Conservation (phyloP, 345 rosid genomes). For the Citrus hindsii region DNA sequence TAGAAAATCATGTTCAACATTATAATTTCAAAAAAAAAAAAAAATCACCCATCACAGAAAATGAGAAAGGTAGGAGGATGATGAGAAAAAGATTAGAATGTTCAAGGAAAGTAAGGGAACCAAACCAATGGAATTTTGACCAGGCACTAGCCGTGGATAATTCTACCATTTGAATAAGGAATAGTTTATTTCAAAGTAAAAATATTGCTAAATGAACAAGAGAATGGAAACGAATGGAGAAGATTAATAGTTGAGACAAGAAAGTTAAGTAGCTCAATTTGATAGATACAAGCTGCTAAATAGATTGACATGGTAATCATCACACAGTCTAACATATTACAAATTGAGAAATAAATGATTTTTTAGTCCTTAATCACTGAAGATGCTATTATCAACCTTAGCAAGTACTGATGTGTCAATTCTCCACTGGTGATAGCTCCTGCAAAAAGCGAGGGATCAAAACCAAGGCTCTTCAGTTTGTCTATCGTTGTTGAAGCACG, state of each 20-base stretch:
- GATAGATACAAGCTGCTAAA: neutral
- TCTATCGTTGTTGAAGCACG: slow-evolving; percentile 80
- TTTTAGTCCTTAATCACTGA: neutral
- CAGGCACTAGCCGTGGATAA: neutral
- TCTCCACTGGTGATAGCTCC: slow-evolving; percentile 96
- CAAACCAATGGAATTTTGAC: neutral
- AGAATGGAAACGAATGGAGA: neutral
- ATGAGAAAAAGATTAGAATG: neutral
- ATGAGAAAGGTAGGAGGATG: neutral
- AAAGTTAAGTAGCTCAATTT: neutral
- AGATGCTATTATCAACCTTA: slow-evolving; percentile 37
- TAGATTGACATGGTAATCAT: neutral
- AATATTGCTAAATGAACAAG: neutral
- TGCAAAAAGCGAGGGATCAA: slow-evolving; percentile 80
- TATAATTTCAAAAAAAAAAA: neutral
- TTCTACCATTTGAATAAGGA: neutral
- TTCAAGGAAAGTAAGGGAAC: neutral
- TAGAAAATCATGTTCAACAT: neutral
- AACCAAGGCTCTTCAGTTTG: slow-evolving; percentile 80
- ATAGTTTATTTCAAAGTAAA: neutral
- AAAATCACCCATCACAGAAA: neutral
- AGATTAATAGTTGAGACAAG: neutral
- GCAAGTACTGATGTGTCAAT: slow-evolving; percentile 74
- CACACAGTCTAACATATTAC: neutral
- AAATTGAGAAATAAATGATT: neutral